Conservation (phyloP, 768 basidiomycete species). For the Podaxis sp. region DNA sequence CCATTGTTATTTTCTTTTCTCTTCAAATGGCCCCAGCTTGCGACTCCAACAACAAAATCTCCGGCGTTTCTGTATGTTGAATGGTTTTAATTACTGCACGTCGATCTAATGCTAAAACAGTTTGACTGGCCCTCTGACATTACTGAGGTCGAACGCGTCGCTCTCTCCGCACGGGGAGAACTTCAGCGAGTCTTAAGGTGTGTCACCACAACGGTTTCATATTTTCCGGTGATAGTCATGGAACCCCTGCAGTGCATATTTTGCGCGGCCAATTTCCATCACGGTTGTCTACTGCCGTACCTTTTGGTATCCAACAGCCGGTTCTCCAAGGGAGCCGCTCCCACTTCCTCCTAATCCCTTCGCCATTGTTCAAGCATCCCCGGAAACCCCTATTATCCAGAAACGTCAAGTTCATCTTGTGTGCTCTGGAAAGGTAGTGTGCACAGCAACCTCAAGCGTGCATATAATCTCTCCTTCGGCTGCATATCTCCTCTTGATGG, state of each 20-base stretch:
- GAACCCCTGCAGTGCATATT: constrained; percentile 45
- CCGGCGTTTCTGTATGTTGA: too few relatives aligned
- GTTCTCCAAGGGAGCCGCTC: constrained; percentile 22
- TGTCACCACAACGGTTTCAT: neutral
- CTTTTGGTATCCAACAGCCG: constrained; percentile 24
- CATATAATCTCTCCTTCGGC: constrained; percentile 45
- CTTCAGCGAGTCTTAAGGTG: constrained; percentile 61
- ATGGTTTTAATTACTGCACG: too few relatives aligned
- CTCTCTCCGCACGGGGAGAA: constrained; percentile 59
- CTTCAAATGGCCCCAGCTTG: too few relatives aligned
- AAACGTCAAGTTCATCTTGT: constrained; percentile 54
- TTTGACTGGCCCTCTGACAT: constrained; percentile 40
- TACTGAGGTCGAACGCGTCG: constrained; percentile 57
- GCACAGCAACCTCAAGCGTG: constrained; percentile 56
- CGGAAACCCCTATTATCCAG: constrained; percentile 47
- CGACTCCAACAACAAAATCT: too few relatives aligned
- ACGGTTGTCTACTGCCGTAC: constrained; percentile 47
- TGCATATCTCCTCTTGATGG: constrained; percentile 54
- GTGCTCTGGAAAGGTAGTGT: constrained; percentile 45
- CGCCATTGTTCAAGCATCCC: constrained; percentile 34
- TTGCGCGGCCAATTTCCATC: constrained; percentile 51
- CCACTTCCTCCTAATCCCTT: constrained; percentile 28
- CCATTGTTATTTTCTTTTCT: too few relatives aligned
- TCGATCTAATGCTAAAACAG: constrained; percentile 20
- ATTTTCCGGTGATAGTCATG: neutral